A percentile compares a stretch with the other conserved stretches of the same genome.
These are phyloP conservation scores for Exophiala spinifera DNA, from an alignment of 2,329 filamentous ascomycete genomes.

Conservation along the genomic window DNA sequence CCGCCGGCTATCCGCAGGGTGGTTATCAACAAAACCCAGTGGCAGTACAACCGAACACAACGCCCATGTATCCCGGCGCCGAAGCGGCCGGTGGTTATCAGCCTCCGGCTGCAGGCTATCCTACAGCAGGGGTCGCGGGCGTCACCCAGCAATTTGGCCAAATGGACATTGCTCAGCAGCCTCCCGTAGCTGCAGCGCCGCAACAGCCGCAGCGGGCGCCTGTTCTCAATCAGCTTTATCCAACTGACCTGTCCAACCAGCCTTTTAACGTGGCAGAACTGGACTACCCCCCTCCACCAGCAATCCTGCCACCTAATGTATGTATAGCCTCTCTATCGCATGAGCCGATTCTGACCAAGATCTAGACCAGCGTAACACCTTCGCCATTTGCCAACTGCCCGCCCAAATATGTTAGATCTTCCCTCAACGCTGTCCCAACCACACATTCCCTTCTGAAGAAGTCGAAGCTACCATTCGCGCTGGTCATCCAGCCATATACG, in stretches of 20 bases:
- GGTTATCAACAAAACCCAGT: conserved; percentile 41
- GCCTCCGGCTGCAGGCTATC: conserved; percentile 65
- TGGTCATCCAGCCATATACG: conserved; percentile 94
- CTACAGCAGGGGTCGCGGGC: conserved; percentile 60
- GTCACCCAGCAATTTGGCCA: conserved; percentile 80
- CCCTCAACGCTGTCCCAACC: conserved; percentile 88
- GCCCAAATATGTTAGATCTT: conserved; percentile 91
- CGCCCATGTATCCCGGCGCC: conserved; percentile 36
- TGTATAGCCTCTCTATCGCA: conserved; percentile 39
- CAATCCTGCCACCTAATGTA: conserved; percentile 88
- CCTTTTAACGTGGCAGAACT: conserved; percentile 93
- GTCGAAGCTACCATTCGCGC: conserved; percentile 89
- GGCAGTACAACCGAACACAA: conserved; percentile 32
- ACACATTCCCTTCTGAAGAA: conserved; percentile 93
- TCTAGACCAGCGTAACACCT: conserved; percentile 80
- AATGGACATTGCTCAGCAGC: conserved; percentile 64
- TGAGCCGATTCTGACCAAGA: conserved; percentile 39
- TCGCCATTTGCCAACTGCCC: conserved; percentile 89
- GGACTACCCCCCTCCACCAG: conserved; percentile 84
- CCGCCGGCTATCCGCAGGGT: conserved; percentile 41
- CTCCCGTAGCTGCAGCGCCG: conserved; percentile 48
- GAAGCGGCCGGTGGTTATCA: conserved; percentile 60
- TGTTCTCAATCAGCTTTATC: conserved; percentile 78
- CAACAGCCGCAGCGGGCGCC: conserved; percentile 39
- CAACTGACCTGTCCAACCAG: conserved; percentile 85